Evolutionary conservation across 257 asterid genomes (phyloP), one percentile per base, ranked within the genome.

Genomic region (Anisodus tanguticus): DNA sequence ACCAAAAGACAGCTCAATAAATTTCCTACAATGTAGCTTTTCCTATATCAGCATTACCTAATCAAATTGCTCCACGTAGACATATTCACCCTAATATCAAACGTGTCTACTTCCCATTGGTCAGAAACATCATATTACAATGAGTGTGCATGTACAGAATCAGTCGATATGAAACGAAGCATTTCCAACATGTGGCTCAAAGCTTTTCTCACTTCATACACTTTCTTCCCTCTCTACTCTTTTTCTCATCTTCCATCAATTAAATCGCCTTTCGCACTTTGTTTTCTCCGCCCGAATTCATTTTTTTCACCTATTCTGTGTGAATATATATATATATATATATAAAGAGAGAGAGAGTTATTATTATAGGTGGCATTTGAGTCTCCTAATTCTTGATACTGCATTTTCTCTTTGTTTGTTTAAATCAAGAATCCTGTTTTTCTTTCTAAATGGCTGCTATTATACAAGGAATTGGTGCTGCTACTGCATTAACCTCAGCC

Each of bases 391-490:
- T 49, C 80, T 31, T 74, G 60, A 49, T 74, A n/a, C 43, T 49
- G 43, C 81, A 74, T 74, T 74, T 74, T 74, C 58, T 41, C 57
- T 70, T 43, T 51, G 35, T 70, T 66, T 66, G 19, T 67, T 47
- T 12, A 7, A 49, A 19, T 74, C 60, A 74, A 22, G 45, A 74
- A 49, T 4, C 6, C 13, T 49, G 49, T 49, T 74, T 11, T 74
- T 43, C 22, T 74, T 49, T 11, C 59, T n/a, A 91, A 85, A 88
- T 88, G 91, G 91, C 94, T 86, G 85, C 92, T 63, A 79, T 90
- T 58, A 51, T 80, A 19, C 92, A 88, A 80, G 92, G 93, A 41
- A 58, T 91, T 82, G 94, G 91, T 71, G 92, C 93, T 77, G 80
- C 88, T 37, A 67, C 90, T 84, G 90, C 92, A 51, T 83, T 89